Conservation (phyloP, 331 rosid genomes). For the Acacia pycnantha region DNA sequence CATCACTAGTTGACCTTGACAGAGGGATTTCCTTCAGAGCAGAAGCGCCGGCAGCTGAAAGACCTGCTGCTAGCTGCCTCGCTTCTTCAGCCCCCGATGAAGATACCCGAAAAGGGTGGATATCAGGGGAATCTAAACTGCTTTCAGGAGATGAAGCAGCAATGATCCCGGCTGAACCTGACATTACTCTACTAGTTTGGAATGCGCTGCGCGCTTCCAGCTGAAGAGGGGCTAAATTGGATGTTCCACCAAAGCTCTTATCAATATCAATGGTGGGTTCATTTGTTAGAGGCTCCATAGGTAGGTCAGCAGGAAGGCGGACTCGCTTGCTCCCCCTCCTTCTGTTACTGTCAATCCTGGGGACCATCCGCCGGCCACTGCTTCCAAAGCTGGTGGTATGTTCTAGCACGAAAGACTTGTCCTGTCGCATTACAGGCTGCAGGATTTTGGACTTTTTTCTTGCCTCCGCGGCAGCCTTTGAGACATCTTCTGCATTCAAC, state of each 20-base stretch:
- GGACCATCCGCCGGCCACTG: constrained; percentile 53
- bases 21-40: constrained; percentile 62
- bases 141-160: constrained; percentile 81
- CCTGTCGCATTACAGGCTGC: constrained; percentile 69
- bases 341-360: constrained; percentile 59
- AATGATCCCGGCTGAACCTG: constrained; percentile 58
- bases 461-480: constrained; percentile 97
- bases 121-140: constrained; percentile 89
- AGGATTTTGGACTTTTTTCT: constrained; percentile 88
- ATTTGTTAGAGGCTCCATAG: constrained; percentile 53
- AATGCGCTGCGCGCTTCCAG: constrained; percentile 80
- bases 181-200: constrained; percentile 64
- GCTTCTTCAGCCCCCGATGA: constrained; percentile 73
- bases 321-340: constrained; percentile 63
- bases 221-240: constrained; percentile 79
- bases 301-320: constrained; percentile 69
- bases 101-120: constrained; percentile 73
- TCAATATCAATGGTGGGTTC: constrained; percentile 43
- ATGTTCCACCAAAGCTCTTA: constrained; percentile 48
- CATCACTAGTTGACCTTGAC: constrained; percentile 94
- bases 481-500: constrained; percentile 82
- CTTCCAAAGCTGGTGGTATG: constrained; percentile 58
- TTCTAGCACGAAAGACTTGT: constrained; percentile 47
- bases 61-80: constrained; percentile 53
- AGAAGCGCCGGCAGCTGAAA: constrained; percentile 47